These are phyloP conservation scores for Hyparrhenia diplandra DNA, from an alignment of 176 grass and related monocot genomes.

Conservation along the genomic window DNA sequence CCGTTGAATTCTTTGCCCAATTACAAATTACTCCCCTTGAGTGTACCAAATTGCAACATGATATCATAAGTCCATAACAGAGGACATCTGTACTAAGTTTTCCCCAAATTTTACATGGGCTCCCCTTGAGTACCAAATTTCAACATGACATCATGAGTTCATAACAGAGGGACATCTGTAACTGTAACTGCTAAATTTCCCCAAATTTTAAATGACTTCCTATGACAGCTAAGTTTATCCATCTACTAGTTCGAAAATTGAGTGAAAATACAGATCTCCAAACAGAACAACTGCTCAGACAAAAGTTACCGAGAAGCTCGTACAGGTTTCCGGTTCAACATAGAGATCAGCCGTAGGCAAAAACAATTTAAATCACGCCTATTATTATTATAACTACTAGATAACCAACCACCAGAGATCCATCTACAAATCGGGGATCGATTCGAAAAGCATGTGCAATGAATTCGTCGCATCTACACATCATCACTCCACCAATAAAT, in stretches of 20 bases:
- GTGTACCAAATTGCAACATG: background rate
- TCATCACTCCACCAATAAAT: background rate
- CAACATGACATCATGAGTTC: background rate
- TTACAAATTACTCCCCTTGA: background rate
- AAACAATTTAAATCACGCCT: background rate
- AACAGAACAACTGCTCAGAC: background rate
- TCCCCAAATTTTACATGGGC: too few species aligned
- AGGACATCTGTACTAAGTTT: background rate
- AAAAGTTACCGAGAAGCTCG: background rate
- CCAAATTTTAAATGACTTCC: background rate
- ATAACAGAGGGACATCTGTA: background rate
- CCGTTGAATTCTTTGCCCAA: background rate
- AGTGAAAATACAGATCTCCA: background rate
- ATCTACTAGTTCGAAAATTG: background rate
- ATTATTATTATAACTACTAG: background rate
- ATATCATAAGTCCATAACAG: background rate
- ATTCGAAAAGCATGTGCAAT: background rate
- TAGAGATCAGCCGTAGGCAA: background rate
- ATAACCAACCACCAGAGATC: background rate
- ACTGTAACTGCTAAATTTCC: background rate
- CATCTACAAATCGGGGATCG: background rate
- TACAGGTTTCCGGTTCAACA: background rate
- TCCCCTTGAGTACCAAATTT: background rate
- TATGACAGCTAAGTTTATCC: background rate
- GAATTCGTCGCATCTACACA: background rate